phyloP scores from a whole-genome alignment of 768 basidiomycete genomes.

The Leucosporidium yakuticum region DNA sequence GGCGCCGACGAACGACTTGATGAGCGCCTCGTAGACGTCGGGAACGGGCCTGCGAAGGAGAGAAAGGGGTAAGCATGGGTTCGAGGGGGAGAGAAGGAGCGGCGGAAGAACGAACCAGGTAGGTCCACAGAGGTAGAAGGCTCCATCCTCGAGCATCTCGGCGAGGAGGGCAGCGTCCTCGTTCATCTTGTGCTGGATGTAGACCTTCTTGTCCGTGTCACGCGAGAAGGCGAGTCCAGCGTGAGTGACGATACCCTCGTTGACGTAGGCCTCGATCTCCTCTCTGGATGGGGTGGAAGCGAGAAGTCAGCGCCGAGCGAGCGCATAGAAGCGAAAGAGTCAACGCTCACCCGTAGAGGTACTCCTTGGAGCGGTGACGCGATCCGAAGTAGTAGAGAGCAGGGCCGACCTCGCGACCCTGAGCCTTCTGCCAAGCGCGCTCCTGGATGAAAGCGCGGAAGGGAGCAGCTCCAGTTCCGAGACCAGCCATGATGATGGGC shows the following conservation, averaged over 20 bases:
- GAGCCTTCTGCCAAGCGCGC: constrained; percentile 70
- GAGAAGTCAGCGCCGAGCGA: not conserved
- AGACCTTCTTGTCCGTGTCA: constrained; percentile 85
- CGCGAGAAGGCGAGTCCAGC: constrained; percentile 95
- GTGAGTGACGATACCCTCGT: constrained; percentile 73
- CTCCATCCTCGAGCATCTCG: constrained; percentile 61
- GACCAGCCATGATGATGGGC: constrained; percentile 96
- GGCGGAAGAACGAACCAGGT: constrained; percentile 95
- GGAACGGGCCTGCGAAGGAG: constrained; percentile 55
- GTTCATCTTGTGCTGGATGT: constrained; percentile 98
- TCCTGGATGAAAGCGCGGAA: constrained; percentile 99
- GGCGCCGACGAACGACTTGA: constrained; percentile 68
- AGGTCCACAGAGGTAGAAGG: constrained; percentile 94
- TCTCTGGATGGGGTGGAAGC: constrained; percentile 35
- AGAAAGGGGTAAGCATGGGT: not conserved
- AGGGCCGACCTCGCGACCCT: constrained; percentile 77
- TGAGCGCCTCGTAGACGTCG: constrained; percentile 88
- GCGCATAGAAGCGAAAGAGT: not conserved
- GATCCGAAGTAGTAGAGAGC: constrained; percentile 98
- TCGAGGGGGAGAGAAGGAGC: not conserved
- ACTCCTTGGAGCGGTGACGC: constrained; percentile 89
- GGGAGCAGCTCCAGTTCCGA: constrained; percentile 96
- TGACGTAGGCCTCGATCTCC: constrained; percentile 82
- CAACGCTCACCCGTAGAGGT: constrained; percentile 66
- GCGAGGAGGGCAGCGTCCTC: constrained; percentile 76